Evolutionary conservation across 345 rosid genomes (phyloP).

Genomic region (Populus tremula): DNA sequence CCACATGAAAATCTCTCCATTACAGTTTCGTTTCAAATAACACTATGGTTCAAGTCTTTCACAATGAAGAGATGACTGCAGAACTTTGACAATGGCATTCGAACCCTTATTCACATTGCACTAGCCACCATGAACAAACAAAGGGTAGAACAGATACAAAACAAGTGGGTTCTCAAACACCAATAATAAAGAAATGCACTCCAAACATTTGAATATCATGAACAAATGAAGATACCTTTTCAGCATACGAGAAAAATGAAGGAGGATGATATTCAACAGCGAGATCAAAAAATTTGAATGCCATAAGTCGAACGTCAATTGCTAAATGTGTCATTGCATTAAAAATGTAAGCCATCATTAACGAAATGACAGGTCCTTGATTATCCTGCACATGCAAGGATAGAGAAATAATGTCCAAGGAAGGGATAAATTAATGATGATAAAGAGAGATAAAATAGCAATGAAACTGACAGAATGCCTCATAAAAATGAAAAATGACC

Average conservation of each 20-base stretch:
- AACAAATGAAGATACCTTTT: slow-evolving; percentile 50
- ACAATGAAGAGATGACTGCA: not conserved
- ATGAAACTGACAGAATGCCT: not conserved
- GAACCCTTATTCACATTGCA: not conserved
- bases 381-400: slow-evolving; percentile 54
- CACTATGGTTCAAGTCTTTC: not conserved
- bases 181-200: not conserved
- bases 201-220: not conserved
- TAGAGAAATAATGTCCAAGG: slow-evolving; percentile 25
- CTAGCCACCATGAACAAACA: not conserved
- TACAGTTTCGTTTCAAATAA: not conserved
- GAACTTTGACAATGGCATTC: not conserved
- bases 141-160: not conserved
- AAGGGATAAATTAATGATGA: not conserved
- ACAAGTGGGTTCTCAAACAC: not conserved
- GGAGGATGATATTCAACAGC: slow-evolving; percentile 63
- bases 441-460: slow-evolving; percentile 8
- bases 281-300: slow-evolving; percentile 71
- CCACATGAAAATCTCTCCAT: not conserved
- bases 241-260: slow-evolving; percentile 60
- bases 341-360: slow-evolving; percentile 73
- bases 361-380: slow-evolving; percentile 62
- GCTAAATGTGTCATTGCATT: slow-evolving; percentile 71
- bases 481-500: not conserved
- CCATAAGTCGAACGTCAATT: slow-evolving; percentile 82